phyloP scores from a whole-genome alignment of 2,329 filamentous ascomycete species.

The Berkeleyomyces rouxiae region DNA sequence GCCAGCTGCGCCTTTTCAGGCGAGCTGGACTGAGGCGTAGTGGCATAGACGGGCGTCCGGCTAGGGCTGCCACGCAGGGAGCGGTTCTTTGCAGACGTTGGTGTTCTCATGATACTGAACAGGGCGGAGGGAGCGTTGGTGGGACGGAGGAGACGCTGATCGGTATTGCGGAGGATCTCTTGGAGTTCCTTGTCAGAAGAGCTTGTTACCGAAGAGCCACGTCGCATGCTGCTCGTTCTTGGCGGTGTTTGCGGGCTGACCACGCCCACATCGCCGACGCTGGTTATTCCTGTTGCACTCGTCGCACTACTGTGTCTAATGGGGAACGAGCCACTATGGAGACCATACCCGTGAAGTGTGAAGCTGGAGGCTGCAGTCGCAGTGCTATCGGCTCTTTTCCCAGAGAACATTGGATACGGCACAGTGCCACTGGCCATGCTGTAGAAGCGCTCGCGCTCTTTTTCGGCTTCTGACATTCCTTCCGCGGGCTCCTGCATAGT shows the following conservation, averaged over 20 bases:
- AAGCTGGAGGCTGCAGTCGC: neutral
- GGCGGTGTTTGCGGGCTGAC: slow-evolving; percentile 1
- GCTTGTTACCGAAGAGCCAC: neutral
- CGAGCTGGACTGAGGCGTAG: neutral
- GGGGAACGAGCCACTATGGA: neutral
- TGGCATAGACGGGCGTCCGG: slow-evolving; percentile 5
- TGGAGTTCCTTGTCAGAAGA: slow-evolving; percentile 31
- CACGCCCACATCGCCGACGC: neutral
- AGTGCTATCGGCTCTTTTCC: neutral
- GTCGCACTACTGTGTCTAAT: neutral
- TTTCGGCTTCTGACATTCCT: neutral
- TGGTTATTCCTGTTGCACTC: neutral
- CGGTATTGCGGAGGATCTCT: slow-evolving; percentile 36
- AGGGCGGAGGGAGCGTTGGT: slow-evolving; percentile 3
- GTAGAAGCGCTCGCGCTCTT: slow-evolving; percentile 9
- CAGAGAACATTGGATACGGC: slow-evolving; percentile 9
- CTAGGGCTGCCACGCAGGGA: slow-evolving; percentile 3
- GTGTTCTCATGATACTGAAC: slow-evolving; percentile 5
- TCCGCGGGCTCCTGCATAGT: neutral
- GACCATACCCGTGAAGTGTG: neutral
- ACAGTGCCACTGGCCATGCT: neutral
- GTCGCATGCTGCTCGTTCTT: neutral
- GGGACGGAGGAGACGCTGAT: slow-evolving; percentile 26
- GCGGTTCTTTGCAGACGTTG: slow-evolving; percentile 5
- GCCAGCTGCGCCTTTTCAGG: slow-evolving; percentile 8